Evolutionary conservation across 106 monocot genomes (phyloP), one percentile per base, ranked within the genome.

Genomic region (Dendrobium catenatum): DNA sequence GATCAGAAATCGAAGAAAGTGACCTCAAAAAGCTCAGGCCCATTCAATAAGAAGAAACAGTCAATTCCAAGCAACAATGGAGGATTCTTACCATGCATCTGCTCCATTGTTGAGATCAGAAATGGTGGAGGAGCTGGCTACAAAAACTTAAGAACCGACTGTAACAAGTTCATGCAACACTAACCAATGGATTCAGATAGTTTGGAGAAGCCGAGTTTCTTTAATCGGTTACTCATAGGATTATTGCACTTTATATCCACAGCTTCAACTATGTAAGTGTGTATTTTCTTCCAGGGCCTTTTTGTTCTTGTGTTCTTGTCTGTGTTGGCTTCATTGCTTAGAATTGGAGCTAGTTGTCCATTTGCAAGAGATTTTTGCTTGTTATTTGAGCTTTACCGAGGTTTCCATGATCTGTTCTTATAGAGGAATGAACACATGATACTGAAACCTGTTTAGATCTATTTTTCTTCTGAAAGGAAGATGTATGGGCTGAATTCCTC

Each of bases 201-300:
- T 85, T 87, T 93, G 58, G 90, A 89, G 82, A 93, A 95, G 37
- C 94, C 93, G 18, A 90, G 82, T 84, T 93, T 95, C 76, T 86
- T 89, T 27, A 88, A 83, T 24, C 86, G 82, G 79, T 83, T 86
- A 80, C 90, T 92, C 89, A 93, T 88, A 13, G 91, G 96, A 77
- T 91, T 93, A 80, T 76, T 85, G 89, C 93, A 93, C 75, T 90
- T 93, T 2, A 93, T 22, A 33, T 75, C 75, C 75, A 75, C 75
- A 75, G 46, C 44, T 75, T 75, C 44, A 43, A 47, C 75, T 79
- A 83, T 42, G 80, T 81, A 40, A 83, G 27, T 8, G 19, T 20
- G 44, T 22, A 20, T 17, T 75, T 75, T 75, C 72, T 72, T 72
- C 6, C 37, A 5, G 15, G 0, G 72, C 9, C 1, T 17, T 55